Evolutionary conservation across 768 basidiomycete species (phyloP).

Genomic region (Tulasnella calospora): DNA sequence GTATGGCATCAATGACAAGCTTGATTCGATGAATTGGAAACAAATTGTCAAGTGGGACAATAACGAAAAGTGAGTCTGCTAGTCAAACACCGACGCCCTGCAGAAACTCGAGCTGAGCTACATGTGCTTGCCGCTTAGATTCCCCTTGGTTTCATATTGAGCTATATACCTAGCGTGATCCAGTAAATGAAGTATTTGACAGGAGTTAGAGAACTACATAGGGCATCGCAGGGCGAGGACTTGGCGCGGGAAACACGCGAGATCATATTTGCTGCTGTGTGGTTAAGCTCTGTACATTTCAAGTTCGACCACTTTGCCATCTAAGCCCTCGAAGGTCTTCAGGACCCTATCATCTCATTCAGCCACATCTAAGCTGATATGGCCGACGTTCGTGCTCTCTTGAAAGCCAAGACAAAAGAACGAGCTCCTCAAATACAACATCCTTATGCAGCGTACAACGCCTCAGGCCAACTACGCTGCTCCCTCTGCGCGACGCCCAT

Average conservation of each 20-base stretch:
- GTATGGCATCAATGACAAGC: conserved; percentile 42
- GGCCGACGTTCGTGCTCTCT: conserved; percentile 71
- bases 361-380: not conserved
- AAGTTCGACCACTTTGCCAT: not conserved
- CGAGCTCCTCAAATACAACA: conserved; percentile 68
- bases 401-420: conserved; percentile 64
- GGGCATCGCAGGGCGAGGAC: too few relatives aligned
- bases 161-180: too few relatives aligned
- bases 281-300: not conserved
- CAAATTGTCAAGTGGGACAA: conserved; percentile 43
- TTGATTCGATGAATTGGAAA: not conserved
- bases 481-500: conserved; percentile 55
- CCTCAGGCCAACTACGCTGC: conserved; percentile 65
- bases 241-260: not conserved
- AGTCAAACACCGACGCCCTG: not conserved
- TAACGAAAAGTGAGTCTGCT: conserved; percentile 45
- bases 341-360: not conserved
- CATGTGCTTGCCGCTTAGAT: conserved; percentile 34
- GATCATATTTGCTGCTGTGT: not conserved
- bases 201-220: too few relatives aligned
- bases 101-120: not conserved
- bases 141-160: too few relatives aligned
- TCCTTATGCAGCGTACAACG: conserved; percentile 64
- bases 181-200: too few relatives aligned
- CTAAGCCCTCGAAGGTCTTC: not conserved